Base-by-base conservation (phyloP, 2,329 filamentous ascomycete genomes). In the Huntiella moniliformis region DNA sequence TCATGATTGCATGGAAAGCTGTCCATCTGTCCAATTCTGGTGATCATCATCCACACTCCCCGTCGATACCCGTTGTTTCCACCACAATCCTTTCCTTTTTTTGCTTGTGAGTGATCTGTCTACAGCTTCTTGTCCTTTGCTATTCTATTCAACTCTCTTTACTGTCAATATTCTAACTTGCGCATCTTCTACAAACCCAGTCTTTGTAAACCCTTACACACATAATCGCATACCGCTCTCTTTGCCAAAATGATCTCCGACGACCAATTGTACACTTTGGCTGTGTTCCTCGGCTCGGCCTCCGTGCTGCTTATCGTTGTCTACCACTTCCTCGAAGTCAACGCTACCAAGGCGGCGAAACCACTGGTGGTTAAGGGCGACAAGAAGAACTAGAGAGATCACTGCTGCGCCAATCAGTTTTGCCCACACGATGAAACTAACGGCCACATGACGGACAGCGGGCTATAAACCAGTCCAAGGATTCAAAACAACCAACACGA, bases 281-380 rank as follows among this genome's bases (percentile, higher is more conserved):
- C 91, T 61, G 78, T 96, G 61, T 88, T 95, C 61, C 82, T 98
- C 50, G 91, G 91, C 66, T 82, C 78, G 46, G 74, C 79, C 36
- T 77, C 88, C 52, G 88, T 96, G 83, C 68, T 95, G 38, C 72
- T 98, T 51, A 95, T 96, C 53, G 77, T 98, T 28, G 65, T 93
- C 22, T 96, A 98, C 65, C 86, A 96, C 63, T 96, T 92, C 66
- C 77, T 98, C 56, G 88, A 96, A 61, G 74, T 94, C 67, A 96
- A 98, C 59, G 75, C 84, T n/a, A 46, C 46, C 32, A 46, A 40
- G 33, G 18, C 18, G 7, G 28, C 35, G 8, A 35, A 49, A 32
- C 34, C 47, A n/a, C 33, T 45, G 10, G 41, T 46, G 12, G 35
- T 44, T 10, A 49, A 49, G 44, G 39, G 22, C 18, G 15, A 16